Conservation (phyloP, 352 stramenopile genomes). For the Pythium grandisporangium region DNA sequence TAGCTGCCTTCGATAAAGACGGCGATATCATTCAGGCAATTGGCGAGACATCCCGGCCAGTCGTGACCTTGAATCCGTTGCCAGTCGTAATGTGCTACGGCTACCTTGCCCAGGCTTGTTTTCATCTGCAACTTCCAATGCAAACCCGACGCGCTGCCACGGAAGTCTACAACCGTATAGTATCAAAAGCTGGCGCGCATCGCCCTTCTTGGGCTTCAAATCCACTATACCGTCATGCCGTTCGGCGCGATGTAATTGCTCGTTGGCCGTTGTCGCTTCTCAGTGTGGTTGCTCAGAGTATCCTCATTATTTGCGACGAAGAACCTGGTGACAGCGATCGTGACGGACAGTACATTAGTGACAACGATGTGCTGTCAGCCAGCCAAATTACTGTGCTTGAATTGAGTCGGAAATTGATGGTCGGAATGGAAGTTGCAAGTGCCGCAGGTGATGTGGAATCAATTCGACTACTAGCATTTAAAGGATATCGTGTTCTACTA, state of each 20-base stretch:
- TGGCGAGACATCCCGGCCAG: slow-evolving; percentile 43
- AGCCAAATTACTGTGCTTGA: slow-evolving; percentile 36
- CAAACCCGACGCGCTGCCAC: slow-evolving; percentile 26
- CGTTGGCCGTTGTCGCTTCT: slow-evolving; percentile 42
- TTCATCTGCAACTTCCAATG: slow-evolving; percentile 15
- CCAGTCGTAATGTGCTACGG: slow-evolving; percentile 55
- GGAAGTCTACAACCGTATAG: slow-evolving; percentile 35
- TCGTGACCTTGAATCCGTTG: slow-evolving; percentile 62
- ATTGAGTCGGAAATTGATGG: slow-evolving; percentile 30
- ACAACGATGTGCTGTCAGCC: slow-evolving; percentile 14
- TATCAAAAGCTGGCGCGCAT: slow-evolving; percentile 18
- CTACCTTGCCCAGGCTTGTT: slow-evolving; percentile 52
- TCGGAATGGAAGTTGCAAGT: slow-evolving; percentile 54
- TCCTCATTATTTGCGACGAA: slow-evolving; percentile 44
- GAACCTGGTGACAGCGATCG: slow-evolving; percentile 31
- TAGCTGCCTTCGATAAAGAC: slow-evolving; percentile 60
- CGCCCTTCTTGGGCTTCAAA: slow-evolving; percentile 39
- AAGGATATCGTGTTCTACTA: slow-evolving; percentile 54
- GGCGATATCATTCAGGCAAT: slow-evolving; percentile 60
- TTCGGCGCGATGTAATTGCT: slow-evolving; percentile 30
- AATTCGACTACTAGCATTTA: slow-evolving; percentile 45
- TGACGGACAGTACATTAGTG: slow-evolving; percentile 19
- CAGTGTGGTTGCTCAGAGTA: slow-evolving; percentile 32
- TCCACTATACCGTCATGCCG: slow-evolving; percentile 51
- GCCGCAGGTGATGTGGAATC: slow-evolving; percentile 36